A percentile compares a stretch with the other conserved stretches of the same genome.
These are phyloP conservation scores for Glycine tomentella DNA, from an alignment of 306 rosid genomes.

Conservation along the genomic window DNA sequence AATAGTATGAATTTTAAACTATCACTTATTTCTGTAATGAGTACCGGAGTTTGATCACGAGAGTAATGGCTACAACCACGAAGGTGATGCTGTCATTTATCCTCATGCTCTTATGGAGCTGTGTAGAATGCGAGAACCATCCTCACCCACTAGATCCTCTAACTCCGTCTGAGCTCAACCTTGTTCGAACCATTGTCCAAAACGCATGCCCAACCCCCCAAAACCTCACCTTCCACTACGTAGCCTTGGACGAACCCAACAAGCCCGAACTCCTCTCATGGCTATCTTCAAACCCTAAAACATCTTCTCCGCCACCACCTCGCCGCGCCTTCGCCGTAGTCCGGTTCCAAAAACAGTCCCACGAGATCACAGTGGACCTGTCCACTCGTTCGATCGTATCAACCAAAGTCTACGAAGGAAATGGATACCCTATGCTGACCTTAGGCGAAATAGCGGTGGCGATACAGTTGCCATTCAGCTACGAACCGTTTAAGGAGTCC, in stretches of 20 bases:
- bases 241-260: slow-evolving; percentile 66
- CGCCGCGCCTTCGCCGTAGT: slow-evolving; percentile 61
- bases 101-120: slow-evolving; percentile 9
- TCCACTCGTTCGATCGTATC: slow-evolving; percentile 42
- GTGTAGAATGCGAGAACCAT: background rate
- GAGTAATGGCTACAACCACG: background rate
- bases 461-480: background rate
- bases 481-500: slow-evolving; percentile 42
- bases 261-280: slow-evolving; percentile 57
- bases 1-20: too few species aligned
- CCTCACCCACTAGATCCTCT: slow-evolving; percentile 65
- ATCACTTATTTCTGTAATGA: too few species aligned
- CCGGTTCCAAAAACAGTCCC: slow-evolving; percentile 53
- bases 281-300: slow-evolving; percentile 32
- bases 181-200: slow-evolving; percentile 45
- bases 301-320: slow-evolving; percentile 10
- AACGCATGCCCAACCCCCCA: slow-evolving; percentile 26
- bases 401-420: slow-evolving; percentile 46
- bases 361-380: slow-evolving; percentile 56
- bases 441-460: slow-evolving; percentile 37
- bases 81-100: background rate
- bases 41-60: too few species aligned
- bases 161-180: slow-evolving; percentile 47
- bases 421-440: slow-evolving; percentile 52
- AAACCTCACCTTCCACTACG: slow-evolving; percentile 58